Evolutionary conservation across 805 yeast species (phyloP).

Genomic region (Clavispora phyllophila): DNA sequence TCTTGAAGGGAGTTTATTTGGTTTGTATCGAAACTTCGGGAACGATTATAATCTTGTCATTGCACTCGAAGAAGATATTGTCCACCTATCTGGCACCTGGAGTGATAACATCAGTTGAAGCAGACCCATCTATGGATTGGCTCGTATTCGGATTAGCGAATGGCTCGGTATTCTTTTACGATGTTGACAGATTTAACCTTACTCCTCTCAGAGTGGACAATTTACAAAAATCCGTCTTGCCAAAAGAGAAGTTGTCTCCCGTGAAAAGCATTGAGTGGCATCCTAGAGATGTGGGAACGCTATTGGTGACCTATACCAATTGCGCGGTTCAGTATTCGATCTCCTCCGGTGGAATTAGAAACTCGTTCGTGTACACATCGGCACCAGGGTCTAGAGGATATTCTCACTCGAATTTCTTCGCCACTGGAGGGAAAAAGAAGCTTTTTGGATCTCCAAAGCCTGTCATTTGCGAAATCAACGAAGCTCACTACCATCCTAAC

Average conservation of each 20-base stretch:
- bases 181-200: slow-evolving; percentile 69
- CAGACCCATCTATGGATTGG: slow-evolving; percentile 90
- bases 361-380: slow-evolving; percentile 54
- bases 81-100: slow-evolving; percentile 60
- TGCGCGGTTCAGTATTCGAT: slow-evolving; percentile 68
- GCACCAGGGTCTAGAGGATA: slow-evolving; percentile 67
- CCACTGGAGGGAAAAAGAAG: slow-evolving; percentile 38
- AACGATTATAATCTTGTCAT: slow-evolving; percentile 62
- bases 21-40: slow-evolving; percentile 64
- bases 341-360: slow-evolving; percentile 52
- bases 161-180: slow-evolving; percentile 69
- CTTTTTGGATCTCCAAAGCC: slow-evolving; percentile 34
- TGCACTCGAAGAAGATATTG: slow-evolving; percentile 57
- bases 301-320: slow-evolving; percentile 68
- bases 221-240: slow-evolving; percentile 56
- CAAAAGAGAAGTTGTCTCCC: slow-evolving; percentile 55
- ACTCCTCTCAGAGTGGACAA: slow-evolving; percentile 67
- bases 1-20: slow-evolving; percentile 78
- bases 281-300: slow-evolving; percentile 81
- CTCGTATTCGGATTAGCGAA: slow-evolving; percentile 71
- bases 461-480: slow-evolving; percentile 27
- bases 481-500: slow-evolving; percentile 86
- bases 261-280: slow-evolving; percentile 70
- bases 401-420: slow-evolving; percentile 23
- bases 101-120: slow-evolving; percentile 59